Evolutionary conservation across 768 basidiomycete species (phyloP).

Genomic region (Trichaptum fuscoviolaceum): DNA sequence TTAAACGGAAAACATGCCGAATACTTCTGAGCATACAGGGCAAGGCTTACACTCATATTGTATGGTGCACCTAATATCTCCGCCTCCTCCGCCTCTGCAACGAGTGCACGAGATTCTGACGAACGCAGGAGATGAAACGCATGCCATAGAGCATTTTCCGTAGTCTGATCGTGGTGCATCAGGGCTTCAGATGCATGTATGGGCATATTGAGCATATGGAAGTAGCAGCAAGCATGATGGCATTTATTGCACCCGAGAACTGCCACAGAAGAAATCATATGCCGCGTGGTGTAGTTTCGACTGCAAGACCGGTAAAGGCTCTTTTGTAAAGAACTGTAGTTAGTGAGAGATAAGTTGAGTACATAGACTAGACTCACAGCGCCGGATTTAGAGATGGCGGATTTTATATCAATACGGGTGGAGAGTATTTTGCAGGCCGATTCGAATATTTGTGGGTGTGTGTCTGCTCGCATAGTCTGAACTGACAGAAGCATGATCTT

Average conservation of each 20-base stretch:
- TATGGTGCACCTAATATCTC: conserved; percentile 33
- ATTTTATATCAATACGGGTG: neutral
- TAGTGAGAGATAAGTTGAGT: too few species aligned
- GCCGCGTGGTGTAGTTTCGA: too few species aligned
- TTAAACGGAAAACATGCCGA: conserved; percentile 43
- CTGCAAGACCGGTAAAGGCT: neutral
- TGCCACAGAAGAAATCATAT: neutral
- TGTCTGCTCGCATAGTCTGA: neutral
- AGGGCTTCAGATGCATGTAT: conserved; percentile 35
- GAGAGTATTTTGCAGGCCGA: conserved; percentile 8
- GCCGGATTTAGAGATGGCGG: too few species aligned
- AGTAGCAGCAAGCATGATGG: conserved; percentile 31
- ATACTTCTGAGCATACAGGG: conserved; percentile 44
- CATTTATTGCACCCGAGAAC: conserved; percentile 33
- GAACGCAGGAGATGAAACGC: conserved; percentile 19
- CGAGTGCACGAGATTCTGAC: conserved; percentile 15
- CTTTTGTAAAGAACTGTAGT: too few species aligned
- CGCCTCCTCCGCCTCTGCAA: conserved; percentile 19
- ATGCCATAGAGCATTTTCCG: conserved; percentile 27
- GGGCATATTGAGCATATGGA: conserved; percentile 29
- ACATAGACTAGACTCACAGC: too few species aligned
- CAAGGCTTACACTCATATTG: conserved; percentile 32
- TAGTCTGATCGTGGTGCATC: conserved; percentile 15
- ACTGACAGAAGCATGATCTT: neutral
- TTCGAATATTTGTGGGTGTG: conserved; percentile 6